Evolutionary conservation across 1,139 yeast genomes (phyloP).

Genomic region (Kodamaea plutei): DNA sequence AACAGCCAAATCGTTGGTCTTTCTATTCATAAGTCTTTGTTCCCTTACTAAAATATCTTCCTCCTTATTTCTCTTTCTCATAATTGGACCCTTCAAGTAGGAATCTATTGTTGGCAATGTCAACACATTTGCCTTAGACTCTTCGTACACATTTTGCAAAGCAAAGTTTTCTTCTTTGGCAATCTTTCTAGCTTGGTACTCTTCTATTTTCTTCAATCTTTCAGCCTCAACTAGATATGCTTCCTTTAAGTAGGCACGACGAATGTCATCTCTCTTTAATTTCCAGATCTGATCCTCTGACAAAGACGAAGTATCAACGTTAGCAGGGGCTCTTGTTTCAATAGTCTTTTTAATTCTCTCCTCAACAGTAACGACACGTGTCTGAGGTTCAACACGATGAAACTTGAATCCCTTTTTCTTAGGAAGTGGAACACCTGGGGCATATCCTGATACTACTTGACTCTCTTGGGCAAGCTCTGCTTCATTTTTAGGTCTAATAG

Average conservation of each 20-base stretch:
- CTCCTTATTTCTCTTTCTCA: constrained; percentile 67
- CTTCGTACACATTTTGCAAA: constrained; percentile 21
- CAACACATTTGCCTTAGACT: constrained; percentile 46
- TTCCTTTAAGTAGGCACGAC: constrained; percentile 67
- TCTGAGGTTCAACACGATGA: constrained; percentile 41
- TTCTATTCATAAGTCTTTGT: constrained; percentile 35
- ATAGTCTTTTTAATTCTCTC: constrained; percentile 54
- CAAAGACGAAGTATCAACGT: constrained; percentile 32
- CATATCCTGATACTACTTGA: constrained; percentile 60
- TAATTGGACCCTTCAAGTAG: constrained; percentile 61
- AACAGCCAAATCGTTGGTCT: constrained; percentile 27
- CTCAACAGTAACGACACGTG: constrained; percentile 54
- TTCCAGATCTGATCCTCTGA: constrained; percentile 52
- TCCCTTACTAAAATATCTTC: constrained; percentile 44
- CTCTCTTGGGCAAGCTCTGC: constrained; percentile 37
- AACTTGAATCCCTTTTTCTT: constrained; percentile 46
- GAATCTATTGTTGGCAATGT: constrained; percentile 80
- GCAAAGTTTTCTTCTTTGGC: constrained; percentile 24
- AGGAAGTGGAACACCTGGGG: constrained; percentile 73
- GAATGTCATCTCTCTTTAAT: constrained; percentile 57
- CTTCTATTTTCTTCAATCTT: constrained; percentile 26
- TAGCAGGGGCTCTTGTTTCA: constrained; percentile 32
- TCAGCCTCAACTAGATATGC: constrained; percentile 55
- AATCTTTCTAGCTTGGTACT: constrained; percentile 25
- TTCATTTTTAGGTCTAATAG: constrained; percentile 50